Percentiles rank a stretch among this genome's conserved stretches.
Conservation (phyloP, 2,329 filamentous ascomycete species). For the Chaetomiaceae sp. region DNA sequence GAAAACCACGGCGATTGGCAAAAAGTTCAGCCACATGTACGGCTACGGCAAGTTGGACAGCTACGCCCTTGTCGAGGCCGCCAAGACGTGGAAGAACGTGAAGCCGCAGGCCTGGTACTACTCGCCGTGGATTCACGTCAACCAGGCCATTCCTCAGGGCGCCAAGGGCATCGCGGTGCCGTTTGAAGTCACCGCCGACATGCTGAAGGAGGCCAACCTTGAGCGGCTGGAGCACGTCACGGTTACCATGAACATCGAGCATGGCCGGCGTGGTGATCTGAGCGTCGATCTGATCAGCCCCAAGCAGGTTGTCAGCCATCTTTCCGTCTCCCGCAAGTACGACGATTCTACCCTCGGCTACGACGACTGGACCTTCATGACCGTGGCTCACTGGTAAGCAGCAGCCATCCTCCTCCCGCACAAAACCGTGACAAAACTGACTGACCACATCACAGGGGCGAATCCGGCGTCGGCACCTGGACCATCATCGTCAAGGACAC, state of each 20-base stretch:
- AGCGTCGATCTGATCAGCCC: constrained; percentile 90
- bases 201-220: constrained; percentile 76
- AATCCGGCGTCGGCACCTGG: constrained; percentile 82
- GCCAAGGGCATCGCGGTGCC: constrained; percentile 68
- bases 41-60: constrained; percentile 95
- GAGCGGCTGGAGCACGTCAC: constrained; percentile 90
- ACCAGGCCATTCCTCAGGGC: constrained; percentile 79
- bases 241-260: constrained; percentile 92
- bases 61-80: constrained; percentile 74
- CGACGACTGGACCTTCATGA: constrained; percentile 98
- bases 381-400: constrained; percentile 83
- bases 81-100: constrained; percentile 78
- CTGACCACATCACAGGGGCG: constrained; percentile 58
- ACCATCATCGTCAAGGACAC: constrained; percentile 85
- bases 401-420: background rate
- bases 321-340: constrained; percentile 66
- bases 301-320: constrained; percentile 70
- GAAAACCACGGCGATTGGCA: constrained; percentile 74
- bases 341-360: constrained; percentile 69
- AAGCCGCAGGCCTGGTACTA: constrained; percentile 95
- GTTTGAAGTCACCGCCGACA: constrained; percentile 77
- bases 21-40: constrained; percentile 87
- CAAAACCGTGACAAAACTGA: background rate
- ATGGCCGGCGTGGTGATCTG: constrained; percentile 80
- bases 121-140: constrained; percentile 89